Evolutionary conservation across 2,329 filamentous ascomycete genomes (phyloP).

Genomic region (Colletotrichum melonis): DNA sequence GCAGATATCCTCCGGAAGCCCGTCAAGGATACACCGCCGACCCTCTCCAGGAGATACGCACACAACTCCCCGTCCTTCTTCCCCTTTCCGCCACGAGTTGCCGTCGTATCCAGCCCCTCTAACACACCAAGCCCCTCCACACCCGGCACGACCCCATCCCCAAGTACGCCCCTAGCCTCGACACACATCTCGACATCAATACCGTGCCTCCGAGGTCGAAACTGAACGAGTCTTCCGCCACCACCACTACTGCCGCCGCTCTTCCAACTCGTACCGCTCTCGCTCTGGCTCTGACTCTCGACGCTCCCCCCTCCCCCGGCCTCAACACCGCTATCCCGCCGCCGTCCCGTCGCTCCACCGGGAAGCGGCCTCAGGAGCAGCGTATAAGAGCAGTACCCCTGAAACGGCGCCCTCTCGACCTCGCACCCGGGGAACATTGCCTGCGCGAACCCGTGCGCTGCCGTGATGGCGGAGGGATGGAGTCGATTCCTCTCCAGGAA

Average conservation of each 20-base stretch:
- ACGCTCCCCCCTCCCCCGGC: neutral
- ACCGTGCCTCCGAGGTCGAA: constrained; percentile 56
- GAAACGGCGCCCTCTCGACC: constrained; percentile 49
- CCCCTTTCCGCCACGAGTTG: neutral
- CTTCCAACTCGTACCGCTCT: neutral
- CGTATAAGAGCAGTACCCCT: constrained; percentile 66
- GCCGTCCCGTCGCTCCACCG: constrained; percentile 19
- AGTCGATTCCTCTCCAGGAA: constrained; percentile 17
- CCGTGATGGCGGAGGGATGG: neutral
- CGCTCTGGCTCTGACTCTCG: neutral
- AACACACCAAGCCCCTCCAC: constrained; percentile 52
- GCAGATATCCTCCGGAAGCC: constrained; percentile 41
- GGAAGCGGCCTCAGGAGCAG: constrained; percentile 48
- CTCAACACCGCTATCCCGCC: constrained; percentile 15
- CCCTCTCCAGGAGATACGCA: constrained; percentile 54
- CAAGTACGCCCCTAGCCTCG: constrained; percentile 53
- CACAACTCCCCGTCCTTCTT: constrained; percentile 39
- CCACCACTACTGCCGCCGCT: neutral
- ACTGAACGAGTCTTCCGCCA: constrained; percentile 54
- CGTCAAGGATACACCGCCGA: constrained; percentile 54
- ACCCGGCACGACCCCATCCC: constrained; percentile 51
- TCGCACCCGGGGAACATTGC: constrained; percentile 44
- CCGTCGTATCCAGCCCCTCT: constrained; percentile 11
- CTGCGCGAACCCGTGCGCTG: constrained; percentile 44
- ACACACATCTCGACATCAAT: constrained; percentile 52